Evolutionary conservation across 2,329 filamentous ascomycete species (phyloP), one percentile per base, ranked within the genome.

Genomic region (Davidsoniella neocaledoniae): DNA sequence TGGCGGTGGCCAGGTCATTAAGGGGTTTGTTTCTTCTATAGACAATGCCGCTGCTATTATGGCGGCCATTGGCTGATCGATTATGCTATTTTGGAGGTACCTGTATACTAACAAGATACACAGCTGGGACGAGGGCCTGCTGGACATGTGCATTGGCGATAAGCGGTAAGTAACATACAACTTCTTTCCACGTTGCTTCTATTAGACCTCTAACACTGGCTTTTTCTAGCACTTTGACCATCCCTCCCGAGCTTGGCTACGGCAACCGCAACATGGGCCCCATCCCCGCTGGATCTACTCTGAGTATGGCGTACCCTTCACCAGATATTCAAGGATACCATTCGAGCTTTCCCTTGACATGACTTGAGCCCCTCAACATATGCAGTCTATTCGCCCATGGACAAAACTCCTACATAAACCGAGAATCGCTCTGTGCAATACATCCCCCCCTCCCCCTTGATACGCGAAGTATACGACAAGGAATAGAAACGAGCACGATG

Each of bases 61-160:
- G 10, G 26, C 26, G 26, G 8, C 8, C 26, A 33, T 33, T 33
- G 26, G 12, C 38, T 45, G 12, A 16, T 29, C 23, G 23, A 45
- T 7, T 33, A 33, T 33, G 26, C 26, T 33, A 16, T 12, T 33
- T 33, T 8, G 58, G 57, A 58, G 58, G 16, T 55, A 12, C 12
- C 21, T 21, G 16, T 2, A 23, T 36, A 45, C 49, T 51, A 43
- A 51, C 39, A 44, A 12, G 10, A 23, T 42, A 21, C 12, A 42
- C 54, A 85, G 81, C 61, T 95, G 88, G 90, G 90, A 96, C 59
- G 67, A 93, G 62, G 90, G 90, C 46, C 74, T 96, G 38, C 59
- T 91, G 49, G 85, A 85, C 61, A 95, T 96, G 88, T 96, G 91
- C 67, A 83, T 93, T 58, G 90, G 91, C 55, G 90, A 96, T 72